Evolutionary conservation across 768 basidiomycete species (phyloP), one percentile per base, ranked within the genome.

Genomic region (Coprinellus micaceus): DNA sequence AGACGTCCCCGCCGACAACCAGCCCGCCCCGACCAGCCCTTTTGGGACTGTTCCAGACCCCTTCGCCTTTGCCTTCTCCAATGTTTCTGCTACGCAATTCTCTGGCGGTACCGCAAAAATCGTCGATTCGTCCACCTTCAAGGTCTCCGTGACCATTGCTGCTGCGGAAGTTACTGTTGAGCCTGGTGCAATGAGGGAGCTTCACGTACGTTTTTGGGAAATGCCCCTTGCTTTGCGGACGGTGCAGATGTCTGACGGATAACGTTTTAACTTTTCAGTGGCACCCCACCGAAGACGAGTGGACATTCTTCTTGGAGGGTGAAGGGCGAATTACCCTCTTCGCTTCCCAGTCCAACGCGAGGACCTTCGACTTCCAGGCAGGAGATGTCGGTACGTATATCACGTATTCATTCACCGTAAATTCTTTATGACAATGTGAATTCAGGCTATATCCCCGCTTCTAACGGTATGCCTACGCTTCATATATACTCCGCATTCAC

Each of bases 281-380:
- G 86, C 86, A 88, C 60, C 86, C 86, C 6, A 82, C 81, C 11
- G 73, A 83, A 61, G 82, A 85, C 57, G 85, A 86, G 68, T 86
- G 85, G 85, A 75, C 70, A 48, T 82, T 76, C 66, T 82, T 77
- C 77, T 53, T 85, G 83, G 75, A 79, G 65, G 85, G 84, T 3
- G 57, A 73, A 28, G 79, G 66, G 2, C 80, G 85, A 24, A 71
- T 84, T 57, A 85, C 83, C 0, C 64, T 84, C 36, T 86, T 85
- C 60, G 83, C 82, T 6, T 71, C 79, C 2, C 67, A 71, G 58
- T 71, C 73, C 24, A 82, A 81, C 59, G 80, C 84, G 2, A 66
- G 77, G 53, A 85, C 84, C 1, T 86, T 79, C 68, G 75, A 87
- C 64, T 86, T 80, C 63, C 77, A 82, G 40, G 72, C 78, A 48